Base-by-base conservation (phyloP, 257 asterid genomes). In the Gynochthodes officinalis region DNA sequence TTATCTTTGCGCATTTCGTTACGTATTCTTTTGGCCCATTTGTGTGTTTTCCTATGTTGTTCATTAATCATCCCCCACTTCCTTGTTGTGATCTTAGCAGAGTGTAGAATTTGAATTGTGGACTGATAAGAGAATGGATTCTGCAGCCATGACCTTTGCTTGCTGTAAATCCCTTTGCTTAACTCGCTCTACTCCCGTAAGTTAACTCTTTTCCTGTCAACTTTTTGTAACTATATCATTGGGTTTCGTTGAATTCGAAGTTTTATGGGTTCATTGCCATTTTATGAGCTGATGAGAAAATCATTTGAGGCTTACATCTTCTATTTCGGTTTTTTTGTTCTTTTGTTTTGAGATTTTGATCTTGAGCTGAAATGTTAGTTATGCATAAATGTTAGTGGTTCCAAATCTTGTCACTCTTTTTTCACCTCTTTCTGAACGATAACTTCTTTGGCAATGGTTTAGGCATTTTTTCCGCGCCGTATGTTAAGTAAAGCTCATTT, bases 141-240 rank as follows among this genome's bases (percentile, higher is more conserved):
- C 81, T 42, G 81, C 81, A 18, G 55, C 78, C 52, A 72, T 76
- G 76, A 64, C 80, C 49, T 80, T 75, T 46, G 75, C 72, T 57
- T 72, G 78, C 75, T 40, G 72, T 42, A 80, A 76, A 76, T 76
- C 80, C 49, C 50, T 67, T 43, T 39, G 57, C 75, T 74, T 73
- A 12, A 62, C 75, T 73, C 81, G 73, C 46, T 52, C 80, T 10
- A 59, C 78, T 76, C 84, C 84, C 1, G 84, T 80, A 69, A 76
- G 81, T 59, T 58, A 33, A 4, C 33, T 32, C 25, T 28, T 10
- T n/a, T 15, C 39, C 15, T 16, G 11, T 46, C 15, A 3, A 2
- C 23, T 7, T 43, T 33, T 57, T 23, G 48, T 30, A 0, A 2
- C 39, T 30, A 12, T 12, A 16, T 73, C 33, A 11, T 40, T 57